phyloP scores from a whole-genome alignment of 2,329 filamentous ascomycete species.

The Coniochaeta pulveracea region DNA sequence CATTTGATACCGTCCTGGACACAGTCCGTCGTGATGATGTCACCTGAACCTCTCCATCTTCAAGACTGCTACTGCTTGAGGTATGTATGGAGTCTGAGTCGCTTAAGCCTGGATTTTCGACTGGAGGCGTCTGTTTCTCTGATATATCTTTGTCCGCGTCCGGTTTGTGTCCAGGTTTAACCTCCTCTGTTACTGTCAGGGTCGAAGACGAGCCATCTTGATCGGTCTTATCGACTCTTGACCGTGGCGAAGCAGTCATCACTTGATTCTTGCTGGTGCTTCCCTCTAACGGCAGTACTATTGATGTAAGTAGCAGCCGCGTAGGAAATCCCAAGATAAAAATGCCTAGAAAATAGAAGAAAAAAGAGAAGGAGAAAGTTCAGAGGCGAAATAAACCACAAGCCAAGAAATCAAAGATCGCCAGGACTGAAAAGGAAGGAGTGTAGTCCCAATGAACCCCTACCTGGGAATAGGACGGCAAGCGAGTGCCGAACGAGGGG shows the following conservation, averaged over 20 bases:
- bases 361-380: background rate
- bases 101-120: background rate
- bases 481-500: background rate
- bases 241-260: background rate
- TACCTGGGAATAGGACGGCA: background rate
- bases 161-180: background rate
- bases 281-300: too few species aligned
- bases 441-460: too few species aligned
- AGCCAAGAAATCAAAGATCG: too few species aligned
- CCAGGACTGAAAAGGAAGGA: too few species aligned
- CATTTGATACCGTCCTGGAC: constrained; percentile 1
- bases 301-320: too few species aligned
- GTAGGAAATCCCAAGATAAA: background rate
- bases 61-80: too few species aligned
- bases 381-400: too few species aligned
- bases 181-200: background rate
- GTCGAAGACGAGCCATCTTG: background rate
- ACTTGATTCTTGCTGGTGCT: constrained; percentile 1
- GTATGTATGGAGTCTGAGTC: background rate
- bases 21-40: too few species aligned
- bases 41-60: too few species aligned
- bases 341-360: background rate
- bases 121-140: too few species aligned
- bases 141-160: too few species aligned
- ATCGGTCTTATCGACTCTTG: too few species aligned